Evolutionary conservation across 495 filamentous ascomycete species (phyloP).

Genomic region (Staphylotrichum longicolle): DNA sequence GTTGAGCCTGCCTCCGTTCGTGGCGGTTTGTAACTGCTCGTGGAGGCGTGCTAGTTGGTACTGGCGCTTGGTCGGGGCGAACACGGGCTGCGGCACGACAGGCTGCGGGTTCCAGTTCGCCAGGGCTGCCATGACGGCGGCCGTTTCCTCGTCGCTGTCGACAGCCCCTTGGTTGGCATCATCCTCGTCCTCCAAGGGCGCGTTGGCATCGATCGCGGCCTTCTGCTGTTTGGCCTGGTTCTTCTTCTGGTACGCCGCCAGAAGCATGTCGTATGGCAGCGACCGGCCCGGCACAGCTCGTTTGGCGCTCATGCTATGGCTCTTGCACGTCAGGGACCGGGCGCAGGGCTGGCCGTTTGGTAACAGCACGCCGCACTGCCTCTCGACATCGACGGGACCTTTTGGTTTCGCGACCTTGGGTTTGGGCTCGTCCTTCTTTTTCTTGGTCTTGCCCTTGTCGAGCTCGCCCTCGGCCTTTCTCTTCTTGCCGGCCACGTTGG

Average conservation of each 20-base stretch:
- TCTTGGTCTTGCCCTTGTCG: constrained; percentile 76
- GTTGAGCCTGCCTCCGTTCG: constrained; percentile 54
- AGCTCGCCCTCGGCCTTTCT: constrained; percentile 81
- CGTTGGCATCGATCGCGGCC: constrained; percentile 89
- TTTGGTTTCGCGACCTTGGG: constrained; percentile 84
- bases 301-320: constrained; percentile 95
- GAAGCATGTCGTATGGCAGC: constrained; percentile 90
- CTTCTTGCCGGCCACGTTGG: constrained; percentile 67
- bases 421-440: constrained; percentile 96
- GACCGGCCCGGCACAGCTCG: constrained; percentile 84
- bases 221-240: constrained; percentile 98
- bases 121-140: constrained; percentile 81
- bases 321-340: constrained; percentile 91
- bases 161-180: constrained; percentile 68
- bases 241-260: constrained; percentile 96
- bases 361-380: constrained; percentile 90
- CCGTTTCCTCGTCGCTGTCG: constrained; percentile 90
- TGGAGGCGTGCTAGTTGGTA: constrained; percentile 84
- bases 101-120: constrained; percentile 72
- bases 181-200: constrained; percentile 84
- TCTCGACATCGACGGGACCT: constrained; percentile 93
- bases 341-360: constrained; percentile 83
- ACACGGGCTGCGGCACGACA: constrained; percentile 60
- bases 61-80: constrained; percentile 64
- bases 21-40: constrained; percentile 80